These are phyloP conservation scores for Candida anutae DNA, from an alignment of 1,139 yeast species.

Conservation along the genomic window DNA sequence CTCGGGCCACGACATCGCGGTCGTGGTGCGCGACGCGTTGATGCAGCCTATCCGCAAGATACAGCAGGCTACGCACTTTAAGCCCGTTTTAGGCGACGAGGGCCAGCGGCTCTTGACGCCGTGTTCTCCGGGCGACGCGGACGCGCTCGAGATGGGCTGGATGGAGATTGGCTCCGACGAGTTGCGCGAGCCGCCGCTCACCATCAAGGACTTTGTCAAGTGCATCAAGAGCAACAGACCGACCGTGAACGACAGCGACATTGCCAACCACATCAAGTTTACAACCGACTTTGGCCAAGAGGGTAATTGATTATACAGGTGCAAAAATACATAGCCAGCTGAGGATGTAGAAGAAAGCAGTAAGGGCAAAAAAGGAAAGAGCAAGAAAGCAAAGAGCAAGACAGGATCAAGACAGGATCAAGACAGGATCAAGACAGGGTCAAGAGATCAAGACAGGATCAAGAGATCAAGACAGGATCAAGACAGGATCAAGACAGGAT, in stretches of 20 bases:
- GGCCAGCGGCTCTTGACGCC: slow-evolving; percentile 59
- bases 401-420: too few species aligned
- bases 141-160: slow-evolving; percentile 89
- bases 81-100: slow-evolving; percentile 37
- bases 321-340: too few species aligned
- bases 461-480: too few species aligned
- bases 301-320: slow-evolving; percentile 53
- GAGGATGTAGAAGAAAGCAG: too few species aligned
- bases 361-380: too few species aligned
- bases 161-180: slow-evolving; percentile 86
- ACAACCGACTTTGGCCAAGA: slow-evolving; percentile 96
- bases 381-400: too few species aligned
- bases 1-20: slow-evolving; percentile 96
- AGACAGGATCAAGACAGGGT: too few species aligned
- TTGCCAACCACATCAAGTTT: slow-evolving; percentile 76
- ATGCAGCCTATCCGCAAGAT: slow-evolving; percentile 97
- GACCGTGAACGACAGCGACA: slow-evolving; percentile 82
- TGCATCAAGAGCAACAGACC: slow-evolving; percentile 91
- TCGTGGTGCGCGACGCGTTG: slow-evolving; percentile 91
- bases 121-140: slow-evolving; percentile 91
- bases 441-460: too few species aligned
- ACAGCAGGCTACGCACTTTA: slow-evolving; percentile 95
- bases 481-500: too few species aligned
- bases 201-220: slow-evolving; percentile 87
- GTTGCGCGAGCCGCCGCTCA: slow-evolving; percentile 79